A percentile compares a stretch with the other conserved stretches of the same genome.
Evolutionary conservation across 148 eudicot genomes (phyloP).

Genomic region (Rhododendron ovatum): DNA sequence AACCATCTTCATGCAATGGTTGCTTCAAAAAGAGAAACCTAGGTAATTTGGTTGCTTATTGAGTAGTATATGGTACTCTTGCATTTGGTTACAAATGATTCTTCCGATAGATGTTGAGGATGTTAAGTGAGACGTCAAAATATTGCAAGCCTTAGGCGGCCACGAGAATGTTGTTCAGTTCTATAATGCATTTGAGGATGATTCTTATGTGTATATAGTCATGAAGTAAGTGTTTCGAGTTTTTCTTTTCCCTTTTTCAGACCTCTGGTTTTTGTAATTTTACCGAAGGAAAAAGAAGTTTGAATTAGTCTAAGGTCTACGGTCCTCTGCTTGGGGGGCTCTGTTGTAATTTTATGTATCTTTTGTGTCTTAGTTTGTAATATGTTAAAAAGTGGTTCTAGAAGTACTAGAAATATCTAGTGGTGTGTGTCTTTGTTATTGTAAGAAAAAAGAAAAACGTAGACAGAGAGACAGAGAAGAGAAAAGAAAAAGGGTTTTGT

Average conservation of each 20-base stretch:
- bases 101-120: slow-evolving; percentile 93
- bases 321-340: not conserved
- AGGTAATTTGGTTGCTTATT: too few relatives aligned
- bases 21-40: too few relatives aligned
- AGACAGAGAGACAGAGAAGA: too few relatives aligned
- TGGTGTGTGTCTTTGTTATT: too few relatives aligned
- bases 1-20: too few relatives aligned
- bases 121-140: slow-evolving; percentile 96
- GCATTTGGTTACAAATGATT: slow-evolving; percentile 81
- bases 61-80: too few relatives aligned
- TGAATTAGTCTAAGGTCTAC: not conserved
- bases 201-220: slow-evolving; percentile 80
- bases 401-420: too few relatives aligned
- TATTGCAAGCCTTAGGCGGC: slow-evolving; percentile 81
- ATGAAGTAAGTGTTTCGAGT: slow-evolving; percentile 76
- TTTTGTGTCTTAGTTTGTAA: too few relatives aligned
- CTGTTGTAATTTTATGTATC: too few relatives aligned
- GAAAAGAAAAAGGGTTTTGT: too few relatives aligned
- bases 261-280: not conserved
- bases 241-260: not conserved
- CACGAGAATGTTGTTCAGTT: slow-evolving; percentile 98
- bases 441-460: too few relatives aligned
- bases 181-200: slow-evolving; percentile 86
- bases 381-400: too few relatives aligned
- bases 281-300: not conserved